These are phyloP conservation scores for Ophiostoma novo-ulmi DNA, from an alignment of 2,329 filamentous ascomycete species.

Conservation along the genomic window DNA sequence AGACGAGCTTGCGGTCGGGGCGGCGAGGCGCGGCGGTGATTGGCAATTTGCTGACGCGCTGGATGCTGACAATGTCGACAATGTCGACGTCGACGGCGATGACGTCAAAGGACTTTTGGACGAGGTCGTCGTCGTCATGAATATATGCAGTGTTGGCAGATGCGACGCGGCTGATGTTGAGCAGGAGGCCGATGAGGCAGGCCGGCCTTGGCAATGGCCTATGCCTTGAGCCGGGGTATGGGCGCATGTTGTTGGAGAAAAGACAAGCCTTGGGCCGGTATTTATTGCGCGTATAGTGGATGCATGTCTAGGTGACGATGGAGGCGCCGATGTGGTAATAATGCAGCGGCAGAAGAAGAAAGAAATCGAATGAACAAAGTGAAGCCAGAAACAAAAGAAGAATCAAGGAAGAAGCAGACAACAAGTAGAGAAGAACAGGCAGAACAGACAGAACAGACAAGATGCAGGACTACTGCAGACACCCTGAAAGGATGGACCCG, in stretches of 20 bases:
- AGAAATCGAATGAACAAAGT: background rate
- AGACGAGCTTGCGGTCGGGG: background rate
- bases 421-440: background rate
- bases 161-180: background rate
- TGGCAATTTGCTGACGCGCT: background rate
- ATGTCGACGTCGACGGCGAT: constrained; percentile 7
- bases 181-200: background rate
- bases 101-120: constrained; percentile 5
- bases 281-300: background rate
- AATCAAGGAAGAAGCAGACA: background rate
- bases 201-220: background rate
- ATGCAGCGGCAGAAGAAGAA: background rate
- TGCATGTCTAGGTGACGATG: background rate
- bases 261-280: background rate
- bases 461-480: background rate
- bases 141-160: background rate
- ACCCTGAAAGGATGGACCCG: background rate
- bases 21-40: background rate
- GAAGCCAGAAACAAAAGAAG: background rate
- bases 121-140: background rate
- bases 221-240: background rate
- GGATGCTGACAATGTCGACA: constrained; percentile 5
- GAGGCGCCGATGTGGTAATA: no score
- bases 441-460: background rate
- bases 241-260: background rate